phyloP scores from a whole-genome alignment of 2,329 filamentous ascomycete genomes.

The Venturia nashicola region DNA sequence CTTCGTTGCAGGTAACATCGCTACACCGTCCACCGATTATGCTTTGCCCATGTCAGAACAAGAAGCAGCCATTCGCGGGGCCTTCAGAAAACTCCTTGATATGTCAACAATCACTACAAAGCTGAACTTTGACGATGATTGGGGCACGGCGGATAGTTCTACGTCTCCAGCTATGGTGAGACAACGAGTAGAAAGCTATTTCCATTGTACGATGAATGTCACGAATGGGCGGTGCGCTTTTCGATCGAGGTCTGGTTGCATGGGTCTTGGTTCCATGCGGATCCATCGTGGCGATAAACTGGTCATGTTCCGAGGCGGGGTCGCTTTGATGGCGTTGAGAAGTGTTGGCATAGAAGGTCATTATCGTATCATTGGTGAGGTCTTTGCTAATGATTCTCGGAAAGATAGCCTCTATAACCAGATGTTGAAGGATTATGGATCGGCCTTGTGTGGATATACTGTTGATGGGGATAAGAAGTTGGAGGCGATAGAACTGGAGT shows the following conservation, averaged over 20 bases:
- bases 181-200: neutral
- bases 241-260: neutral
- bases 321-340: neutral
- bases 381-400: neutral
- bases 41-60: neutral
- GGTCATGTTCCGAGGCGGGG: neutral
- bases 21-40: neutral
- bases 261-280: neutral
- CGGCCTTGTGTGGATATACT: neutral
- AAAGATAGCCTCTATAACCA: neutral
- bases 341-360: neutral
- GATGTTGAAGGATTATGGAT: neutral
- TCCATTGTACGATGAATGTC: neutral
- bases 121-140: neutral
- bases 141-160: neutral
- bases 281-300: neutral
- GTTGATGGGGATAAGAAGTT: neutral
- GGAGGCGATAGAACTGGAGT: neutral
- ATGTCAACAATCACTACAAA: neutral
- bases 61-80: neutral
- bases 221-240: neutral
- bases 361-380: neutral
- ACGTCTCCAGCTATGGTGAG: neutral
- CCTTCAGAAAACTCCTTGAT: neutral
- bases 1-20: neutral